These are phyloP conservation scores for Aspergillus sp. DNA, from an alignment of 2,329 filamentous ascomycete species.

Conservation along the genomic window DNA sequence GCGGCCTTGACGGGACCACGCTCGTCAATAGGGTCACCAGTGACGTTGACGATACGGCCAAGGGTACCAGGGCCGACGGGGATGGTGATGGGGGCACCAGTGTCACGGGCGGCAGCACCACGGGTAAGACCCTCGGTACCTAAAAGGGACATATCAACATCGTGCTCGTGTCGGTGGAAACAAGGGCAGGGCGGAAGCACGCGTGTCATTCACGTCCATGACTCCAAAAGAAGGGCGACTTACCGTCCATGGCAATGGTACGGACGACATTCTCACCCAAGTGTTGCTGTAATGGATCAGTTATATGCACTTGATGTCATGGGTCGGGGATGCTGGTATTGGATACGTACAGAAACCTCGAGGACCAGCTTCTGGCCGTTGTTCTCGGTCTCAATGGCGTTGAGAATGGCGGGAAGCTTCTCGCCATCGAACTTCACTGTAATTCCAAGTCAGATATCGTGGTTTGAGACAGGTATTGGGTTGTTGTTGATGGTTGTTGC, in stretches of 20 bases:
- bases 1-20: slow-evolving; percentile 95
- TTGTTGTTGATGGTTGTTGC: slow-evolving; percentile 36
- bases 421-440: slow-evolving; percentile 95
- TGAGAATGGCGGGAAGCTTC: slow-evolving; percentile 94
- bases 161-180: slow-evolving; percentile 21
- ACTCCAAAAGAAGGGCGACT: slow-evolving; percentile 37
- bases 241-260: slow-evolving; percentile 99
- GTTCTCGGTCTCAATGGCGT: slow-evolving; percentile 91
- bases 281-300: slow-evolving; percentile 76
- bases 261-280: slow-evolving; percentile 98
- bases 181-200: slow-evolving; percentile 7
- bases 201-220: neutral
- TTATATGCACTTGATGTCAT: slow-evolving; percentile 24
- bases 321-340: slow-evolving; percentile 8
- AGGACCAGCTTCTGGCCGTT: slow-evolving; percentile 92
- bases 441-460: slow-evolving; percentile 38
- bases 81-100: slow-evolving; percentile 92
- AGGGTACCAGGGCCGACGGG: slow-evolving; percentile 92
- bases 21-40: slow-evolving; percentile 99
- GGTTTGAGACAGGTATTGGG: slow-evolving; percentile 29
- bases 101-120: slow-evolving; percentile 83
- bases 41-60: slow-evolving; percentile 99
- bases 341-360: slow-evolving; percentile 83
- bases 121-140: slow-evolving; percentile 99
- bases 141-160: slow-evolving; percentile 41